These are phyloP conservation scores for Naganishia sp. DNA, from an alignment of 1,284 basidiomycete species.

Conservation along the genomic window DNA sequence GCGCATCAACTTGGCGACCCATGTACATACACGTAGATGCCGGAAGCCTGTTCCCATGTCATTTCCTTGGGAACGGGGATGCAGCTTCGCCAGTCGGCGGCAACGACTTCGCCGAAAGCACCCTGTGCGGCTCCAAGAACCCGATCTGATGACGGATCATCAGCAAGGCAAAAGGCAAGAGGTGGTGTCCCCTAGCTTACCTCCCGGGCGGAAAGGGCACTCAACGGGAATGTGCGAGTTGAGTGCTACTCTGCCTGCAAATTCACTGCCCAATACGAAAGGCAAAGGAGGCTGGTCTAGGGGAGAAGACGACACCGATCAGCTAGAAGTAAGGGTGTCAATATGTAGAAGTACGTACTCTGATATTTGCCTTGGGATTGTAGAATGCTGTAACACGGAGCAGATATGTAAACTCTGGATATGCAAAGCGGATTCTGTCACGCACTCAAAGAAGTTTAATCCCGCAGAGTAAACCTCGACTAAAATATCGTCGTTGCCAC, in stretches of 20 bases:
- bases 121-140: constrained; percentile 85
- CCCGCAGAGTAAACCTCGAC: constrained; percentile 69
- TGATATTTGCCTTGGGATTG: constrained; percentile 89
- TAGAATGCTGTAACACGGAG: constrained; percentile 59
- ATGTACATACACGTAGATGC: constrained; percentile 32
- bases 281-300: constrained; percentile 61
- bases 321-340: neutral
- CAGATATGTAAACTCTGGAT: constrained; percentile 17
- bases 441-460: constrained; percentile 51
- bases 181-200: constrained; percentile 34
- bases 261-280: constrained; percentile 80
- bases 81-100: constrained; percentile 59
- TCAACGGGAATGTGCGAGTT: constrained; percentile 78
- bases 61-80: constrained; percentile 66
- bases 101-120: constrained; percentile 72
- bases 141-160: constrained; percentile 59
- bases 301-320: neutral
- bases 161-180: neutral
- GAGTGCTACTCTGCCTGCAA: constrained; percentile 74
- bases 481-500: constrained; percentile 65
- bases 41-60: constrained; percentile 65
- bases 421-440: constrained; percentile 8
- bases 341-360: constrained; percentile 44
- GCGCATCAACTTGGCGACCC: neutral
- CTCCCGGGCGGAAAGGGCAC: constrained; percentile 75